phyloP scores from a whole-genome alignment of 345 rosid genomes.

The Melaleuca quinquenervia region DNA sequence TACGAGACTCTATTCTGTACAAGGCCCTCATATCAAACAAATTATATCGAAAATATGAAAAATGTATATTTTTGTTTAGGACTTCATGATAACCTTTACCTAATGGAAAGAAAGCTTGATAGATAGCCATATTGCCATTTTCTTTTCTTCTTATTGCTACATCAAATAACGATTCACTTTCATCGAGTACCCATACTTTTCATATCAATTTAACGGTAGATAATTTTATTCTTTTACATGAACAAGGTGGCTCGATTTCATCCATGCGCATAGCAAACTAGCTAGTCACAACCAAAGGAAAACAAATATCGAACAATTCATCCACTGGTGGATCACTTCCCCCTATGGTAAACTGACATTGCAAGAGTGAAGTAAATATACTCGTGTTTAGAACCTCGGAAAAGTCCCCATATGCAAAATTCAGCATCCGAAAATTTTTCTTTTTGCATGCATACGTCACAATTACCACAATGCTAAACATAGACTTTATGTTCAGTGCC shows the following conservation, averaged over 20 bases:
- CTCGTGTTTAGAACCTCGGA: neutral
- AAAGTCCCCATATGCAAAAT: neutral
- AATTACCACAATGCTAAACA: neutral
- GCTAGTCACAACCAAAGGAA: neutral
- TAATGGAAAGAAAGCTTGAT: neutral
- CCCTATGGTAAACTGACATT: neutral
- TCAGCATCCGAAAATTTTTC: neutral
- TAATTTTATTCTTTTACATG: neutral
- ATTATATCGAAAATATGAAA: neutral
- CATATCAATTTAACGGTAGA: neutral
- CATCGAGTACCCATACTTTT: neutral
- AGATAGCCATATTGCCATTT: neutral
- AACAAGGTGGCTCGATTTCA: neutral
- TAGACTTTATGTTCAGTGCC: neutral
- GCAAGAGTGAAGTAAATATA: neutral
- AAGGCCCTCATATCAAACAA: neutral
- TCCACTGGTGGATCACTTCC: neutral
- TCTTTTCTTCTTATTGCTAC: neutral
- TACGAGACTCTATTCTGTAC: neutral
- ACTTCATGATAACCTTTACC: neutral
- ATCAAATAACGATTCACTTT: neutral
- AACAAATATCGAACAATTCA: neutral
- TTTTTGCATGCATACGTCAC: neutral
- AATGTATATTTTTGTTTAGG: neutral
- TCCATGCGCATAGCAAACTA: neutral